Base-by-base conservation (phyloP, 257 asterid genomes). In the Lavandula angustifolia region DNA sequence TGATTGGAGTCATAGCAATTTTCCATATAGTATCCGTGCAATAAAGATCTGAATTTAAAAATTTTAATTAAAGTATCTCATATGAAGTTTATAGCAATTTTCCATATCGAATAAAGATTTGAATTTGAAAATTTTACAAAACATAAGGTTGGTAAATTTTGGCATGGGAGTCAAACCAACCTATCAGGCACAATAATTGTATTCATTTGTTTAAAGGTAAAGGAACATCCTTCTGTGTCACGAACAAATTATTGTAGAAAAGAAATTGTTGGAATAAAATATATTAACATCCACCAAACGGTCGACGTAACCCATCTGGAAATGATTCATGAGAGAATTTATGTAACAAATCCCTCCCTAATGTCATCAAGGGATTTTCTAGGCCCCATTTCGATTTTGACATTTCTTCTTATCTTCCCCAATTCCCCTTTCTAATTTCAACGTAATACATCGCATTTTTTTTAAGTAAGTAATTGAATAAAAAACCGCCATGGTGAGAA, bases 321-420 rank as follows among this genome's bases (percentile, higher is more conserved):
- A 67, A 38, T 54, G 8, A 62, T 62, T 61, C 2, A 54, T 37
- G 37, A 40, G 65, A 22, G 70, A 74, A 66, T 75, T 50, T 43
- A 51, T 65, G 62, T 47, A 73, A 62, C 58, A 40, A 33, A 53
- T 49, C 37, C 43, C 5, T 49, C 37, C 43, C 5, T 47, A 7
- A 9, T 67, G 72, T 73, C 68, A 4, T 54, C 12, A 9, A 14
- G 41, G 32, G 68, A 46, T 71, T 38, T 35, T 62, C 3, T 3
- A 58, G 60, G 47, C 64, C 75, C 81, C 27, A 60, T 16, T 50
- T 3, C 52, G 78, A 73, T 37, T 2, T 16, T 22, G 44, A 73
- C 80, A 75, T 67, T 67, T 67, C 60, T 64, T 74, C 78, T 50
- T 51, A 63, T n/a, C n/a, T 56, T 54, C 59, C 13, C 11, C 35